Conservation (phyloP, 1,284 basidiomycete species). For the Earliella scabrosa region DNA sequence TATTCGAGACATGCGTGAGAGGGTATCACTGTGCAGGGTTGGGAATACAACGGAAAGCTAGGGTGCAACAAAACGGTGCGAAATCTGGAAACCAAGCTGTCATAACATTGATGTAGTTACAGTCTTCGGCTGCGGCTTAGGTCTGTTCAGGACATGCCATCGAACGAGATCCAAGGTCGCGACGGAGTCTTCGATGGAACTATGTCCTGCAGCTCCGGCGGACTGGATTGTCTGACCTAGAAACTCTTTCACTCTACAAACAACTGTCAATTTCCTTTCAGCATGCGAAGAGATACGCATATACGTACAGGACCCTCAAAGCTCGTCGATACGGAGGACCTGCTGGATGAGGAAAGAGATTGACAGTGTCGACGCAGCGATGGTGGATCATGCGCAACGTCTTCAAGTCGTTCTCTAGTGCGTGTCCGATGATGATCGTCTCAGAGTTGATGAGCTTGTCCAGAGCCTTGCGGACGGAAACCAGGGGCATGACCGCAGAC, state of each 20-base stretch:
- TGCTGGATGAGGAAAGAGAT: conserved; percentile 81
- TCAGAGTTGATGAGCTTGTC: conserved; percentile 73
- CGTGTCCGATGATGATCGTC: conserved; percentile 86
- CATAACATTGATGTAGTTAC: neutral
- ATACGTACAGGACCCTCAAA: conserved; percentile 75
- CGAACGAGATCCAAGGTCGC: conserved; percentile 87
- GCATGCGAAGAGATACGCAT: neutral
- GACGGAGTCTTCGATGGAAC: conserved; percentile 81
- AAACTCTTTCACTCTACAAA: conserved; percentile 73
- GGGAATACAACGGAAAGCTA: neutral
- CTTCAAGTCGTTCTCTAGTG: conserved; percentile 89
- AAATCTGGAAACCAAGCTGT: too few relatives aligned
- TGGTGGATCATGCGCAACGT: conserved; percentile 85
- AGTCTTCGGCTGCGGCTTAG: conserved; percentile 41
- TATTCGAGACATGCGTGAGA: neutral
- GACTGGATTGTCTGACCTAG: conserved; percentile 79
- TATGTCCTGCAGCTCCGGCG: conserved; percentile 79
- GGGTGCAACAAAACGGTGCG: too few relatives aligned
- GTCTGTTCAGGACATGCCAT: conserved; percentile 65
- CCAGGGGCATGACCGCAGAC: conserved; percentile 63
- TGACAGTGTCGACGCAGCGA: conserved; percentile 82
- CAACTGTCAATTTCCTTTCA: neutral
- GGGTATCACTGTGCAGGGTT: neutral
- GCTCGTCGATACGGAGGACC: conserved; percentile 82
- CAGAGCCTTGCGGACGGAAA: conserved; percentile 67